Evolutionary conservation across 805 yeast genomes (phyloP).

Genomic region (Candida krabiensis): DNA sequence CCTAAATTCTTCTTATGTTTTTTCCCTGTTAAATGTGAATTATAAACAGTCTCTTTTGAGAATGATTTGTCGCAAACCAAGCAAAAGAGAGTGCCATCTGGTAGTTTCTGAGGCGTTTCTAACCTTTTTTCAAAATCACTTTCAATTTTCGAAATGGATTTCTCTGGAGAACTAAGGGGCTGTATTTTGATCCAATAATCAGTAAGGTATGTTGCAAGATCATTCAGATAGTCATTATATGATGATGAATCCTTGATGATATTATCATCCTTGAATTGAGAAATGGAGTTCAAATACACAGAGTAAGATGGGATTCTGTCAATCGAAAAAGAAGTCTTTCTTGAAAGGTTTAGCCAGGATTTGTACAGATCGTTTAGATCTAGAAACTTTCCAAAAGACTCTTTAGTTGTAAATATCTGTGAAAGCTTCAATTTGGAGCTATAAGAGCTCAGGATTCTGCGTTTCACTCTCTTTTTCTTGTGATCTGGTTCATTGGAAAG

Average conservation of each 20-base stretch:
- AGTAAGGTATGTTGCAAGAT: conserved; percentile 50
- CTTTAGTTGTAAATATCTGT: conserved; percentile 55
- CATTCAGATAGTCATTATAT: conserved; percentile 46
- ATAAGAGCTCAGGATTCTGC: conserved; percentile 46
- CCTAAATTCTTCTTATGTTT: conserved; percentile 60
- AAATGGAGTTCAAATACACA: conserved; percentile 13
- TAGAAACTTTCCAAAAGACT: conserved; percentile 61
- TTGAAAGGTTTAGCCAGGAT: conserved; percentile 49
- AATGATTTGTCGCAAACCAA: conserved; percentile 62
- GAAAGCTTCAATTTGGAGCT: conserved; percentile 51
- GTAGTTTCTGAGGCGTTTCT: conserved; percentile 7
- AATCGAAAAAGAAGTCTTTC: conserved; percentile 7
- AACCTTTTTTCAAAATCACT: conserved; percentile 9
- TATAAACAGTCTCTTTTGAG: conserved; percentile 61
- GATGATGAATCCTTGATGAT: conserved; percentile 30
- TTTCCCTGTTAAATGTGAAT: conserved; percentile 71
- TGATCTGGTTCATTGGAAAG: not conserved
- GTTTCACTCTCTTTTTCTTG: conserved; percentile 29
- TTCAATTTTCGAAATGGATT: conserved; percentile 27
- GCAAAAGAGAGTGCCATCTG: conserved; percentile 49
- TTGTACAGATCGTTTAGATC: conserved; percentile 57
- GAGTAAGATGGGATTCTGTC: conserved; percentile 21
- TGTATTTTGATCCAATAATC: conserved; percentile 46
- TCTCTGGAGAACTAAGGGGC: conserved; percentile 47
- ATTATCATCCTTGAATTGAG: conserved; percentile 18